Conservation (phyloP, 257 asterid genomes). For the Solanum infundibuliforme region DNA sequence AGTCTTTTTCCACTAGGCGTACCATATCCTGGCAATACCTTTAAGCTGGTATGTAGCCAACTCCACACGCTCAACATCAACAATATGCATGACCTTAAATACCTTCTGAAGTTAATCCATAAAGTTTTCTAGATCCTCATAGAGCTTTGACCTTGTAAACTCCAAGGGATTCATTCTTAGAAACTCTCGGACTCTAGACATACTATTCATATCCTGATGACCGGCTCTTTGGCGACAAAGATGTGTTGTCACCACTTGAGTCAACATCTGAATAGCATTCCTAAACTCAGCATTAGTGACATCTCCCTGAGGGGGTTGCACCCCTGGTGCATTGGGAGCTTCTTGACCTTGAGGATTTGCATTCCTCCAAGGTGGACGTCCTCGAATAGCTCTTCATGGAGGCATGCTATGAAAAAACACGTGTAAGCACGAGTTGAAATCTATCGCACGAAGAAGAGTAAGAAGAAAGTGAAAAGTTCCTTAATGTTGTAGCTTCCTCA, state of each 20-base stretch:
- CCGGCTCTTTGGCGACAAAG: accelerated
- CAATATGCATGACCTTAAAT: not conserved
- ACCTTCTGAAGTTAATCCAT: not conserved
- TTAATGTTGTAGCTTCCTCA: no score
- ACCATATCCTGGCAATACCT: not conserved
- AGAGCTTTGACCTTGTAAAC: not conserved
- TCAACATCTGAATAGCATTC: no score
- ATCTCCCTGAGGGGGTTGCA: not conserved
- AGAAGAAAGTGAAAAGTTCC: not conserved
- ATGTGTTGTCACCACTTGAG: not conserved
- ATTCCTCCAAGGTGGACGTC: not conserved
- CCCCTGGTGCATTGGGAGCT: not conserved
- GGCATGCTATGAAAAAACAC: not conserved
- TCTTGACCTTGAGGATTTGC: not conserved
- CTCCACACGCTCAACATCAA: not conserved
- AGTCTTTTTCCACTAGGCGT: not conserved
- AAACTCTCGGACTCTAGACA: not conserved
- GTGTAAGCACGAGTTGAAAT: not conserved
- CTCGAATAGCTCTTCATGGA: not conserved
- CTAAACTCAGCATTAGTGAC: not conserved
- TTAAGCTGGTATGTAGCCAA: not conserved
- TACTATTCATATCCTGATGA: not conserved
- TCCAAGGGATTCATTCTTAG: not conserved
- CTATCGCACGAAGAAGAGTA: not conserved
- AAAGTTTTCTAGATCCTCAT: not conserved